Evolutionary conservation across 306 rosid species (phyloP), one percentile per base, ranked within the genome.

Genomic region (Arachis stenosperma): DNA sequence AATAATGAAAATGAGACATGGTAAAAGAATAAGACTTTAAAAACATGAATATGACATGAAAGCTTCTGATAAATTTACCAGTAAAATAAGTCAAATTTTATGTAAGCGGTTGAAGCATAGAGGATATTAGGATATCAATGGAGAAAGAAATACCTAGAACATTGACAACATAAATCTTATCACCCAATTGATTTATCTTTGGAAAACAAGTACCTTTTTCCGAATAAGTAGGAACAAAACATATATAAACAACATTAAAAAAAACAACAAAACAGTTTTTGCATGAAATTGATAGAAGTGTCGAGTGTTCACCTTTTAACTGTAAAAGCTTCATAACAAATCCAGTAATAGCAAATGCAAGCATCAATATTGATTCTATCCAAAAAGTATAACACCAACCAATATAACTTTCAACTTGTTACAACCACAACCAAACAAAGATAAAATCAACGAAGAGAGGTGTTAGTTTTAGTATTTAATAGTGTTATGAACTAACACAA

Each of bases 321-420:
- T 82, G 83, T 79, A 92, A 77, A 67, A 97, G 97, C 81, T 90
- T 88, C 85, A 92, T 80, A 51, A 79, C 17, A 69, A 90, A 87
- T 17, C 96, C 96, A 40, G 77, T 75, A 86, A 90, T 66, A 37
- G 87, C 92, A 84, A 92, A 92, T 5, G 96, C 88, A 85, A 90
- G 78, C 96, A 92, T 92, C 82, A 92, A 47, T 77, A 79, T 30
- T 44, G 94, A 87, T 81, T 88, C 98, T 14, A 82, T 85, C 77
- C 83, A 85, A 67, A 92, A 92, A 8, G 98, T 95, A 69, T 47
- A 73, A 36, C 94, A 96, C 96, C 98, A 92, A 27, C 79, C 86
- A 36, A 73, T 29, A 73, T 84, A 22, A 78, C 69, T 75, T 67
- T 97, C 98, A 48, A 90, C 87, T 97, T 93, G 89, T 68, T 64